These are phyloP conservation scores for Rubus idaeus DNA, from an alignment of 306 rosid species.

Conservation along the genomic window DNA sequence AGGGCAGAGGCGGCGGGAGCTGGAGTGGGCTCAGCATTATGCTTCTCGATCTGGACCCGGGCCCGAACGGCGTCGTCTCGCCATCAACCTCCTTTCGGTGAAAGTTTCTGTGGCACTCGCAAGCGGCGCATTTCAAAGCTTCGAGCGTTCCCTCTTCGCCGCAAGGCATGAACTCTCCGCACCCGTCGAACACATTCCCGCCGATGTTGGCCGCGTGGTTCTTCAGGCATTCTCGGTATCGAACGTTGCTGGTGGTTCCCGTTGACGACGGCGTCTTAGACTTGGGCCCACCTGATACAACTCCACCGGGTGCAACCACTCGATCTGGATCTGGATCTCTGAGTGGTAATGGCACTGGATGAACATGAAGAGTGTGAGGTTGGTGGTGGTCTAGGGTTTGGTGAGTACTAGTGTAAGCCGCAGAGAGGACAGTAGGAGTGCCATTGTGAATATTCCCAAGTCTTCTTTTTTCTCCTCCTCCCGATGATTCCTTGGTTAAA, in stretches of 20 bases:
- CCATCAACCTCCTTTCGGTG: conserved; percentile 58
- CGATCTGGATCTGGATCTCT: conserved; percentile 34
- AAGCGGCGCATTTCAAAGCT: conserved; percentile 53
- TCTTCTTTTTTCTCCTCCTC: conserved; percentile 14
- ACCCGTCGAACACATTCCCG: conserved; percentile 50
- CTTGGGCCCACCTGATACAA: conserved; percentile 11
- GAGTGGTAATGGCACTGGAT: background rate
- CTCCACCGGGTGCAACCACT: conserved; percentile 2
- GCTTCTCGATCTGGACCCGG: conserved; percentile 32
- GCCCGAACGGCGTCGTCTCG: conserved; percentile 34
- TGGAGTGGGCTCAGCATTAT: conserved; percentile 45
- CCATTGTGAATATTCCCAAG: conserved; percentile 25
- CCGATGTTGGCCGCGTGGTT: conserved; percentile 59
- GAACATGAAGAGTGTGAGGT: conserved; percentile 2
- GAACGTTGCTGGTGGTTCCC: background rate
- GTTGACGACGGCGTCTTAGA: background rate
- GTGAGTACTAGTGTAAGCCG: background rate
- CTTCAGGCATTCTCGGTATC: conserved; percentile 49
- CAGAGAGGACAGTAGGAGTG: conserved; percentile 9
- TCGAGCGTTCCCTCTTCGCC: conserved; percentile 53
- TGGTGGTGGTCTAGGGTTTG: conserved; percentile 37
- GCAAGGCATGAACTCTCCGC: conserved; percentile 63
- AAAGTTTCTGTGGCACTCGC: conserved; percentile 52
- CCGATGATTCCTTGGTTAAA: conserved; percentile 20
- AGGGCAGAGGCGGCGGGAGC: conserved; percentile 41